Evolutionary conservation across 1,284 basidiomycete genomes (phyloP).

Genomic region (Xanthoconium separans): DNA sequence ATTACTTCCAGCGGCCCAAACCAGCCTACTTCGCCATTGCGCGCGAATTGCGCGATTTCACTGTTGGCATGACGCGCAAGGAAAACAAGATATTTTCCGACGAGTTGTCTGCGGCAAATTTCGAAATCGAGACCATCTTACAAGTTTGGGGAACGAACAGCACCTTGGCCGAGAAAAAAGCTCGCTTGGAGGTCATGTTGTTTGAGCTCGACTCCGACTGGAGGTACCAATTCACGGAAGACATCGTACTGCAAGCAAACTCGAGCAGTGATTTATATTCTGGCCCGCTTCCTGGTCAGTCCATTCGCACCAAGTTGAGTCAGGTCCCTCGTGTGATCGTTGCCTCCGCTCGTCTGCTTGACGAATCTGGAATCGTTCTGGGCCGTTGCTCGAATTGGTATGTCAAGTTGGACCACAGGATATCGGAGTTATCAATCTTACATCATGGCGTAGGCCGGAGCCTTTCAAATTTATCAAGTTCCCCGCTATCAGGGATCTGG

Average conservation of each 20-base stretch:
- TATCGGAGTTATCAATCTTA: constrained; percentile 7
- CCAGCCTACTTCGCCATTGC: constrained; percentile 72
- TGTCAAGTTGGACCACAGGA: constrained; percentile 16
- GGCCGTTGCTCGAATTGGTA: constrained; percentile 82
- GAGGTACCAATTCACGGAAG: constrained; percentile 50
- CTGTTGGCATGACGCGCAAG: constrained; percentile 80
- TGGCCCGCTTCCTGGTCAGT: constrained; percentile 69
- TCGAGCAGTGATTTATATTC: constrained; percentile 81
- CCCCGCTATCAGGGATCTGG: constrained; percentile 58
- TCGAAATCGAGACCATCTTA: constrained; percentile 63
- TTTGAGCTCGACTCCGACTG: constrained; percentile 69
- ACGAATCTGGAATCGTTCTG: constrained; percentile 56
- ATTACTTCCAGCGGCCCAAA: constrained; percentile 77
- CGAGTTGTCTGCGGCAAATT: constrained; percentile 59
- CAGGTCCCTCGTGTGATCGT: constrained; percentile 68
- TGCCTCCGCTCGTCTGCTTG: constrained; percentile 72
- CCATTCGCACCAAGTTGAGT: constrained; percentile 60
- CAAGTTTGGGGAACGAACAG: constrained; percentile 87
- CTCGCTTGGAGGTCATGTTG: constrained; percentile 62
- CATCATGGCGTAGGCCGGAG: constrained; percentile 62
- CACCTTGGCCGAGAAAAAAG: constrained; percentile 56
- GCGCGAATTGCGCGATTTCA: constrained; percentile 68
- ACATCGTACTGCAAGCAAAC: constrained; percentile 65
- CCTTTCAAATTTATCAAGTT: constrained; percentile 90
- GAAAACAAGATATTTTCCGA: constrained; percentile 61